Conservation (phyloP, 306 rosid genomes). For the Cucurbita moschata region DNA sequence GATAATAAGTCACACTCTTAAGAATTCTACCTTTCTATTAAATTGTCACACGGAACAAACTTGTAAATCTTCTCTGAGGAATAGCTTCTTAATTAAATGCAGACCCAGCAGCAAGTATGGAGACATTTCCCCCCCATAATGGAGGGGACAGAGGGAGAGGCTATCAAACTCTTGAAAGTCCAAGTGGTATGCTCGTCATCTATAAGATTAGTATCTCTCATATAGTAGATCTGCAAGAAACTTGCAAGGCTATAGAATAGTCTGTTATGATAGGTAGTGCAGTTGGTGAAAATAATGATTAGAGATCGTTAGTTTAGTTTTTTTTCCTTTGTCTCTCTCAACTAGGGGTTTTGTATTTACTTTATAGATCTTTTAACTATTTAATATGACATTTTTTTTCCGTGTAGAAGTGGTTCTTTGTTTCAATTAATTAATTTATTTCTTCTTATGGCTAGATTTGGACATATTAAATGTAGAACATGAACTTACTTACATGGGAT, state of each 20-base stretch:
- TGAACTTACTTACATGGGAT: background rate
- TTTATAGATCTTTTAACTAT: background rate
- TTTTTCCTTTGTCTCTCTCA: background rate
- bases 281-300: background rate
- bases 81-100: constrained; percentile 7
- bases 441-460: background rate
- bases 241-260: background rate
- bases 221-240: background rate
- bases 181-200: constrained; percentile 32
- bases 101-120: constrained; percentile 64
- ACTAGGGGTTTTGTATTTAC: background rate
- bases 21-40: background rate
- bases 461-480: background rate
- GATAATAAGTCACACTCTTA: background rate
- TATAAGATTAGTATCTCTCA: background rate
- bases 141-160: constrained; percentile 51
- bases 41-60: background rate
- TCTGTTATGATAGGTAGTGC: background rate
- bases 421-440: background rate
- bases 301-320: background rate
- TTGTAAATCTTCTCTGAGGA: background rate
- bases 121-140: constrained; percentile 63
- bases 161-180: constrained; percentile 56
- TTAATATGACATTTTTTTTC: background rate
- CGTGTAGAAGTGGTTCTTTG: background rate